Evolutionary conservation across 2,329 filamentous ascomycete species (phyloP).

Genomic region (Claviceps arundinis): DNA sequence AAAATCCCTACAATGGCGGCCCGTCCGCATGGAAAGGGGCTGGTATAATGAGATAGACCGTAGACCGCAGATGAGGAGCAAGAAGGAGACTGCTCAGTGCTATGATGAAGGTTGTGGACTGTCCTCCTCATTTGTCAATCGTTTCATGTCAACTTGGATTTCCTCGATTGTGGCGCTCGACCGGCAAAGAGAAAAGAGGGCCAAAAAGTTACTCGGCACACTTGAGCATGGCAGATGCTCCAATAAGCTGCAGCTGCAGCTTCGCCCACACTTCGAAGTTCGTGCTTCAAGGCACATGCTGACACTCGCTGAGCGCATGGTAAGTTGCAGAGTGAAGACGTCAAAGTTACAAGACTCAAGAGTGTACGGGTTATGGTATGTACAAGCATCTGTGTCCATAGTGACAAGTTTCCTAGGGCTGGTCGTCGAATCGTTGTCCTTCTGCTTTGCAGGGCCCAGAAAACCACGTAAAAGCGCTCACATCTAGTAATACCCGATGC

Average conservation of each 20-base stretch:
- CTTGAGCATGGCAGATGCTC: no score
- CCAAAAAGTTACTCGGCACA: neutral
- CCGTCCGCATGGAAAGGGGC: neutral
- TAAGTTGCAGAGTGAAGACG: neutral
- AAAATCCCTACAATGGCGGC: neutral
- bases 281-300: no score
- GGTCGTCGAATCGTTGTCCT: no score
- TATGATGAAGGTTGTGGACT: neutral
- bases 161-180: neutral
- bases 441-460: no score
- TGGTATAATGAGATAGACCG: neutral
- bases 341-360: neutral
- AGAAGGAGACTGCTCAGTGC: neutral
- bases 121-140: neutral
- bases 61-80: neutral
- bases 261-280: no score
- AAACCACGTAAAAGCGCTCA: no score
- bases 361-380: neutral
- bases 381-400: neutral
- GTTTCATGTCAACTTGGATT: neutral
- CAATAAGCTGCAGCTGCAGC: no score
- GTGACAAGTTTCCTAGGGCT: neutral
- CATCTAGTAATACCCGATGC: no score
- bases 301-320: no score
- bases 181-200: neutral